Conservation (phyloP, 306 rosid species). For the Carpinus viminea region DNA sequence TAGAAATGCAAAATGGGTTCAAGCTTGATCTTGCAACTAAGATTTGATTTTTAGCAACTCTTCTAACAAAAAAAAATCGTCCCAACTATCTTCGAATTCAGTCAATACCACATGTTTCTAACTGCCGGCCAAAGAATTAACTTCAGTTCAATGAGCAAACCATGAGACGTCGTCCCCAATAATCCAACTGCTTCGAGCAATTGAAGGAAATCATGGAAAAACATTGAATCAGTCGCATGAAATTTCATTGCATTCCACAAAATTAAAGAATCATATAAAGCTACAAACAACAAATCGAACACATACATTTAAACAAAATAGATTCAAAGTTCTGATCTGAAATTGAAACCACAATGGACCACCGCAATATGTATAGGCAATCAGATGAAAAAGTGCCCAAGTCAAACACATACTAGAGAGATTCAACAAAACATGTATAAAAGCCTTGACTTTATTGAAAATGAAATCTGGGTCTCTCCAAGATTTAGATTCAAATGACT, state of each 20-base stretch:
- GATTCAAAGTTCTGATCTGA: not conserved
- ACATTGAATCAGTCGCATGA: not conserved
- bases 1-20: not conserved
- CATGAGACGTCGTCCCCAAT: slow-evolving; percentile 23
- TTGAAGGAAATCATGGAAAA: not conserved
- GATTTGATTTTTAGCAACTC: not conserved
- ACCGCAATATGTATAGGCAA: not conserved
- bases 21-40: not conserved
- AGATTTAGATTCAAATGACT: not conserved
- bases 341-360: not conserved
- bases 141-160: slow-evolving; percentile 3
- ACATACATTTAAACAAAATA: not conserved
- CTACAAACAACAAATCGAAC: not conserved
- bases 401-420: not conserved
- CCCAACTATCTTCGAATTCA: not conserved
- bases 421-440: too few relatives aligned
- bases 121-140: not conserved
- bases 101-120: not conserved
- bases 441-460: not conserved
- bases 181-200: slow-evolving; percentile 14
- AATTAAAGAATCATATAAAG: not conserved
- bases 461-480: not conserved
- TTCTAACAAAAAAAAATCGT: not conserved
- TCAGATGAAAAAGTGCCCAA: not conserved
- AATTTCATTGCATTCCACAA: slow-evolving; percentile 3